A percentile compares a stretch with the other conserved stretches of the same genome.
Conservation (phyloP, 1,139 yeast genomes). For the Wickerhamomyces sp. region DNA sequence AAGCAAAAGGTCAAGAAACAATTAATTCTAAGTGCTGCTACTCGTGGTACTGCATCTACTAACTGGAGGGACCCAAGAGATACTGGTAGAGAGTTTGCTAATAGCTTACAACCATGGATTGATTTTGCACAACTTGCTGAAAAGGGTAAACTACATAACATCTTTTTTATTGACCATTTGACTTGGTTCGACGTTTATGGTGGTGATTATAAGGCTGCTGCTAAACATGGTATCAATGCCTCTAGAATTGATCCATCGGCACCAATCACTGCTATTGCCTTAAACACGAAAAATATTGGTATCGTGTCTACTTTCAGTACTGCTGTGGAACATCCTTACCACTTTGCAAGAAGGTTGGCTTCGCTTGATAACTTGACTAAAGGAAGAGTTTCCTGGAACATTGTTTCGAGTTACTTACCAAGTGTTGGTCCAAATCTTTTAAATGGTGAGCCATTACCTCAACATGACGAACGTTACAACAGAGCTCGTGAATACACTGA, state of each 20-base stretch:
- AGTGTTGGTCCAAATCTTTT: neutral
- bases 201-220: slow-evolving; percentile 32
- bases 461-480: slow-evolving; percentile 1
- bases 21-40: slow-evolving; percentile 1
- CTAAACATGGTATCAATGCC: slow-evolving; percentile 33
- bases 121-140: slow-evolving; percentile 35
- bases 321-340: slow-evolving; percentile 36
- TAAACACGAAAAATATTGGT: slow-evolving; percentile 31
- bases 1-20: neutral
- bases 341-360: slow-evolving; percentile 35
- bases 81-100: slow-evolving; percentile 19
- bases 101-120: slow-evolving; percentile 33
- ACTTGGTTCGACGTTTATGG: slow-evolving; percentile 36
- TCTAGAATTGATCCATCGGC: slow-evolving; percentile 34
- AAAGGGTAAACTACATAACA: slow-evolving; percentile 35
- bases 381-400: slow-evolving; percentile 40
- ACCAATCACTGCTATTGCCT: slow-evolving; percentile 35
- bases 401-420: slow-evolving; percentile 31
- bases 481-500: neutral
- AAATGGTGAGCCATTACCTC: neutral
- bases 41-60: slow-evolving; percentile 1
- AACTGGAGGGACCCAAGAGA: slow-evolving; percentile 40
- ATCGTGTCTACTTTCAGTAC: slow-evolving; percentile 37
- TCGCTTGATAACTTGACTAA: slow-evolving; percentile 36
- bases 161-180: slow-evolving; percentile 39